Evolutionary conservation across 2,329 filamentous ascomycete genomes (phyloP).

Genomic region (Trichothecium roseum): DNA sequence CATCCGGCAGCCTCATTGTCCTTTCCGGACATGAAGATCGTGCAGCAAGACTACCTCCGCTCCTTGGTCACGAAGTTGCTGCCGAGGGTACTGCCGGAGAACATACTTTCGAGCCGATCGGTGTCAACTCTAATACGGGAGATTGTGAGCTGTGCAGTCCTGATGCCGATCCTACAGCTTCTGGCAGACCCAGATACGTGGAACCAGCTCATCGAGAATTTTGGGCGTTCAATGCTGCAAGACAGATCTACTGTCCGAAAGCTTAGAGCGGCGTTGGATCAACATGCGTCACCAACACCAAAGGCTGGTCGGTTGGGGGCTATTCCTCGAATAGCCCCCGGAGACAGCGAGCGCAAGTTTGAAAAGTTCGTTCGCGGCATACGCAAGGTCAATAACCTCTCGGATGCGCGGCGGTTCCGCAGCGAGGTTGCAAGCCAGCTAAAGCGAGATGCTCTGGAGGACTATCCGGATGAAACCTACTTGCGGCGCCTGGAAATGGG

Average conservation of each 20-base stretch:
- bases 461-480: conserved; percentile 77
- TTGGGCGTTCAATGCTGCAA: conserved; percentile 76
- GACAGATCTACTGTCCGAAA: conserved; percentile 92
- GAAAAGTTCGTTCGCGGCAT: conserved; percentile 90
- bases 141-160: conserved; percentile 83
- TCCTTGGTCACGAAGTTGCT: conserved; percentile 62
- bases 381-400: conserved; percentile 78
- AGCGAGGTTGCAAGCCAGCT: conserved; percentile 89
- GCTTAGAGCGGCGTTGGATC: conserved; percentile 80
- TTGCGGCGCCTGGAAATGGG: conserved; percentile 84
- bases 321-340: conserved; percentile 69
- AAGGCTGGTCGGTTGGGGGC: conserved; percentile 52
- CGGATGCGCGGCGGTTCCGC: conserved; percentile 83
- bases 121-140: conserved; percentile 77
- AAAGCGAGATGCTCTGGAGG: conserved; percentile 69
- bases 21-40: conserved; percentile 71
- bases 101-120: conserved; percentile 66
- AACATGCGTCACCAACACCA: conserved; percentile 79
- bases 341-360: conserved; percentile 85
- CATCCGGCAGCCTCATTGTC: conserved; percentile 78
- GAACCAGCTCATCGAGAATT: conserved; percentile 93
- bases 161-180: conserved; percentile 70
- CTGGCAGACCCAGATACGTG: conserved; percentile 90
- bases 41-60: conserved; percentile 83
- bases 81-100: conserved; percentile 62